Percentiles rank a stretch among this genome's conserved stretches.
These are phyloP conservation scores for Zygotorulaspora danielsina DNA, from an alignment of 805 yeast genomes.

Conservation along the genomic window DNA sequence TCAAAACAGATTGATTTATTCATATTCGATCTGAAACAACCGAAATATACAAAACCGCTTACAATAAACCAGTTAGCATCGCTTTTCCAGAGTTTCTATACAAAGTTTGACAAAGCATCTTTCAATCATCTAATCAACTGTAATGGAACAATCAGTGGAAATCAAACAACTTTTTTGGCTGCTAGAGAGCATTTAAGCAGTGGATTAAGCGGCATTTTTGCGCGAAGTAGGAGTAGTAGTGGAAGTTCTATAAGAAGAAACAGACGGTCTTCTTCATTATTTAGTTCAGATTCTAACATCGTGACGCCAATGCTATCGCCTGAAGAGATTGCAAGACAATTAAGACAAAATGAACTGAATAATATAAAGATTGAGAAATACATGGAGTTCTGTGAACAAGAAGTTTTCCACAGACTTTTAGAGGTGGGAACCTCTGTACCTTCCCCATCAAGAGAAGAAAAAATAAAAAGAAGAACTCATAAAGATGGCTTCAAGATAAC, in stretches of 20 bases:
- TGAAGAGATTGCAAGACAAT: constrained; percentile 30
- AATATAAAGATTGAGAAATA: constrained; percentile 28
- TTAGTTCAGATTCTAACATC: constrained; percentile 27
- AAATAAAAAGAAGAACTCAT: constrained; percentile 3
- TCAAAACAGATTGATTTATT: constrained; percentile 27
- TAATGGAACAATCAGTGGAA: background rate
- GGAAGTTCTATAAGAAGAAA: constrained; percentile 22
- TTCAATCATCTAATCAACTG: constrained; percentile 24
- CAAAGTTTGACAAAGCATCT: constrained; percentile 30
- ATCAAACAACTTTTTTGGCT: constrained; percentile 18
- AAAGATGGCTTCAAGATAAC: constrained; percentile 20
- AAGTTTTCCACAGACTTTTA: constrained; percentile 27
- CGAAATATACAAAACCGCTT: constrained; percentile 33
- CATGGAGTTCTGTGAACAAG: constrained; percentile 33
- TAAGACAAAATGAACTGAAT: constrained; percentile 26
- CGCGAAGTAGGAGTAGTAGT: constrained; percentile 34
- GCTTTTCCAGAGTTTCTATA: constrained; percentile 32
- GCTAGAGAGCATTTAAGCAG: constrained; percentile 33
- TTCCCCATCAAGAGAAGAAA: constrained; percentile 14
- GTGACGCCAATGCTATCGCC: constrained; percentile 30
- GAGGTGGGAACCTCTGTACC: constrained; percentile 35
- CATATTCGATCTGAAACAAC: constrained; percentile 34
- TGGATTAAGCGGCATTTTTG: constrained; percentile 36
- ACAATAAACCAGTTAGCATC: constrained; percentile 29
- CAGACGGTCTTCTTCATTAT: constrained; percentile 32